phyloP scores from a whole-genome alignment of 1,284 basidiomycete genomes.

The Pterulicium gracile region DNA sequence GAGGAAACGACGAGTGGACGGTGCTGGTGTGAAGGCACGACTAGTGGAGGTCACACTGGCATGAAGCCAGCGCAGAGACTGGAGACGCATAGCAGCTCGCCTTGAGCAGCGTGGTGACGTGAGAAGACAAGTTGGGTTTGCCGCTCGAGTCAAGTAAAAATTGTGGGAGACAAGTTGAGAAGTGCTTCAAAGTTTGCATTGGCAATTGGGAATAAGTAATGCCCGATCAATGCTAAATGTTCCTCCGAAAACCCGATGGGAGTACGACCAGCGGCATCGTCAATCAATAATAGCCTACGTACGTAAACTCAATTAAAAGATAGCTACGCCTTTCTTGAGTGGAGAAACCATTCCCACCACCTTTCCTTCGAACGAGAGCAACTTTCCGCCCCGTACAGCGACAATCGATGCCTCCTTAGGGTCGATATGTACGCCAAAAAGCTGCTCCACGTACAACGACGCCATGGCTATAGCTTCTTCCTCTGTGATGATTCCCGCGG shows the following conservation, averaged over 20 bases:
- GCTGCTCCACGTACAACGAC: slow-evolving; percentile 48
- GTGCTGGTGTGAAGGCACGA: no score
- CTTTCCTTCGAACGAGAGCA: background rate
- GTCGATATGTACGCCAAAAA: slow-evolving; percentile 36
- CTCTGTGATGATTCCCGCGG: slow-evolving; percentile 35
- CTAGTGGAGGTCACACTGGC: background rate
- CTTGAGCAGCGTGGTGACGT: background rate
- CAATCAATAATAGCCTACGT: no score
- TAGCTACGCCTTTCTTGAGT: background rate
- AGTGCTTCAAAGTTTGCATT: no score
- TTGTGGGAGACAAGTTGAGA: no score
- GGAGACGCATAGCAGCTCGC: slow-evolving; percentile 1
- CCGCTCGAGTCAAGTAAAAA: slow-evolving; percentile 1
- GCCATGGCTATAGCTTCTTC: slow-evolving; percentile 48
- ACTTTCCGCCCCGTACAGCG: background rate
- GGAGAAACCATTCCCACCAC: background rate
- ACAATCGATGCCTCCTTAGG: background rate
- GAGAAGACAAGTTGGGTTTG: background rate
- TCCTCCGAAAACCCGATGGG: no score
- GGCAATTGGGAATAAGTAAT: no score
- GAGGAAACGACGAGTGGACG: slow-evolving; percentile 1
- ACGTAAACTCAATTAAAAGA: no score
- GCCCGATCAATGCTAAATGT: no score
- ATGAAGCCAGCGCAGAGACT: background rate
- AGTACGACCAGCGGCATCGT: no score